These are phyloP conservation scores for Oryza glaberrima DNA, from an alignment of 176 grass and related monocot genomes.

Conservation along the genomic window DNA sequence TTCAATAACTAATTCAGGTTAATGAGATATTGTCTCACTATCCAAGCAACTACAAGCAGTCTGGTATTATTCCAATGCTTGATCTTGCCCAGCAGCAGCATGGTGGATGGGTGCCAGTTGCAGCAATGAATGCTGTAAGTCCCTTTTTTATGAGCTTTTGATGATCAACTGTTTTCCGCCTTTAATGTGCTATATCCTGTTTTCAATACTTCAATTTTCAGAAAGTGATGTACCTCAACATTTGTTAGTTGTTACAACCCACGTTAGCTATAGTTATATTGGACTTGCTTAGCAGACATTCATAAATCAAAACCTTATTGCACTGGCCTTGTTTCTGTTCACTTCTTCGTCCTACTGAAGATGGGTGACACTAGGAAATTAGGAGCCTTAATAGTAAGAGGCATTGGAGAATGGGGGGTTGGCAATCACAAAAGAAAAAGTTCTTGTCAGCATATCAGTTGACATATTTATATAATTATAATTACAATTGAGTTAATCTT, in stretches of 20 bases:
- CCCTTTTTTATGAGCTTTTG: neutral
- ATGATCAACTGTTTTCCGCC: neutral
- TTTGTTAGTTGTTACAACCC: neutral
- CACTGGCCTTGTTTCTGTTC: neutral
- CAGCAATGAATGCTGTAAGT: conserved; percentile 93
- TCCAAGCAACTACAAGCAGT: conserved; percentile 98
- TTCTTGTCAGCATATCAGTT: neutral
- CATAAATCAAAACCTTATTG: neutral
- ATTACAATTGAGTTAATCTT: neutral
- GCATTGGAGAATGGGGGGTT: neutral
- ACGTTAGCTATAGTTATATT: neutral
- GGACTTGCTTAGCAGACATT: conserved; percentile 6
- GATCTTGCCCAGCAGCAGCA: conserved; percentile 96
- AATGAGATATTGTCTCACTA: conserved; percentile 89
- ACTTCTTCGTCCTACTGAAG: conserved; percentile 5
- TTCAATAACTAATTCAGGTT: conserved; percentile 43
- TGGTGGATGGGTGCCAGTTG: conserved; percentile 95
- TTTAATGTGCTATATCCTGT: conserved; percentile 2
- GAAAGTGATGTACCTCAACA: neutral
- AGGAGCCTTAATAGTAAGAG: neutral
- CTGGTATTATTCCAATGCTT: conserved; percentile 82
- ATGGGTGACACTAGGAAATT: neutral
- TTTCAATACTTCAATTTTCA: neutral
- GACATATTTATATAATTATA: neutral
- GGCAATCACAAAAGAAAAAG: neutral